Evolutionary conservation across 768 basidiomycete genomes (phyloP).

Genomic region (Chlorophyllum brunneum): DNA sequence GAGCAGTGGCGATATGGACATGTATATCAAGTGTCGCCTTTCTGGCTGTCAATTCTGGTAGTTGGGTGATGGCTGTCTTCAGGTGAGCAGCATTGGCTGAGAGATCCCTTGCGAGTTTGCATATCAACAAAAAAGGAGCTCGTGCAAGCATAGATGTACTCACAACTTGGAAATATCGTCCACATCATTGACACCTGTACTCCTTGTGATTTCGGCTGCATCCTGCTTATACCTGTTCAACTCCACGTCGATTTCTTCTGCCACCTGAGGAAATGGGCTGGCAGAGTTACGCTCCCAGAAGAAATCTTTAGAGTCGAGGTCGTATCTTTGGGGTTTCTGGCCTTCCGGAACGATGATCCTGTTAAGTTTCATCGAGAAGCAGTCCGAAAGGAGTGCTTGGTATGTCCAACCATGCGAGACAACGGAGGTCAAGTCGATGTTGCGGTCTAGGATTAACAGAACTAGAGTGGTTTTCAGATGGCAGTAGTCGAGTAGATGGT

Average conservation of each 20-base stretch:
- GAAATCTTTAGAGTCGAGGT: slow-evolving; percentile 97
- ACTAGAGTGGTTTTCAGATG: slow-evolving; percentile 45
- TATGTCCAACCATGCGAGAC: slow-evolving; percentile 98
- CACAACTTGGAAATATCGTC: slow-evolving; percentile 94
- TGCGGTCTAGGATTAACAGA: slow-evolving; percentile 89
- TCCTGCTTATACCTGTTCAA: slow-evolving; percentile 92
- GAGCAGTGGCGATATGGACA: slow-evolving; percentile 97
- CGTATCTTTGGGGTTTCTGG: slow-evolving; percentile 77
- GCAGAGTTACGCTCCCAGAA: slow-evolving; percentile 98
- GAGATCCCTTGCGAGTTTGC: slow-evolving; percentile 56
- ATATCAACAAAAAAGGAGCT: background rate
- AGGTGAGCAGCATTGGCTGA: slow-evolving; percentile 91
- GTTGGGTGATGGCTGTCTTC: slow-evolving; percentile 94
- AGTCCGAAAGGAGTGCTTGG: slow-evolving; percentile 96
- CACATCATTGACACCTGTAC: slow-evolving; percentile 93
- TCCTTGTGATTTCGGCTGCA: slow-evolving; percentile 93
- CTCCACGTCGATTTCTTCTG: slow-evolving; percentile 93
- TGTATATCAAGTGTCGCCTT: slow-evolving; percentile 97
- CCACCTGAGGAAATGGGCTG: slow-evolving; percentile 96
- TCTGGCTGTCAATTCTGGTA: slow-evolving; percentile 94
- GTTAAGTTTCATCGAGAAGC: slow-evolving; percentile 95
- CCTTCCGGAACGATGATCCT: slow-evolving; percentile 80
- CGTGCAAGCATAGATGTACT: slow-evolving; percentile 23
- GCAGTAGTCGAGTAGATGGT: background rate
- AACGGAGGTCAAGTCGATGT: slow-evolving; percentile 91